Base-by-base conservation (phyloP, 768 basidiomycete species). In the Postia placenta region DNA sequence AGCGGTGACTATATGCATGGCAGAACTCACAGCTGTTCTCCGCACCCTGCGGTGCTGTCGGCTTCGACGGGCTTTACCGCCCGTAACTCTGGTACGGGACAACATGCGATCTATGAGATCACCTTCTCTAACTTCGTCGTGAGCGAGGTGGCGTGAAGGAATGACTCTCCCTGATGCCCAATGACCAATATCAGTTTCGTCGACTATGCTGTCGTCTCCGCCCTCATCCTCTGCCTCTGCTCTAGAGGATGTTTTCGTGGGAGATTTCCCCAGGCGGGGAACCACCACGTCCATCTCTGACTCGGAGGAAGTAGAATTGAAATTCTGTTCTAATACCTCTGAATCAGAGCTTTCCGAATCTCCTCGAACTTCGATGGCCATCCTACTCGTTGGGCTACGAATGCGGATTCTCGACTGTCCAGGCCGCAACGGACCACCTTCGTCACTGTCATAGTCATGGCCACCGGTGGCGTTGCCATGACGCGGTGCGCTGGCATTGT, bases 81-180 rank as follows among this genome's bases (percentile, higher is more conserved):
- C 46, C 5, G 47, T 51, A 38, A 53, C 58, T 19, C 67, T 64
- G 2, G 74, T 73, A 41, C 75, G 70, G 12, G 70, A 68, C 42
- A 88, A 58, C 85, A 88, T 88, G 60, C 79, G 80, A 55, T 87
- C 82, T 41, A 88, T 84, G 45, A 85, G 60, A 57, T 79, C 61
- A 60, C 73, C 53, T 70, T 74, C 62, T 67, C 71, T 47, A 56
- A 64, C 50, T 27, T 53, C 58, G 22, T 59, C 60, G 7, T 53
- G 57, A 47, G 52, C n/a, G 20, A 44, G 47, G 0, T 23, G 48
- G 19, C 51, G 45, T 48, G 50, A 19, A 48, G 40, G 24, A 33
- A n/a, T 27, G 14, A 65, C 60, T 24, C n/a, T 43, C 26, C 17
- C 28, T 7, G 60, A 49, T 26, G 73, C 54, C 50, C 70, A 70